Conservation (phyloP, 495 filamentous ascomycete genomes). For the Penicillium riverlandense region DNA sequence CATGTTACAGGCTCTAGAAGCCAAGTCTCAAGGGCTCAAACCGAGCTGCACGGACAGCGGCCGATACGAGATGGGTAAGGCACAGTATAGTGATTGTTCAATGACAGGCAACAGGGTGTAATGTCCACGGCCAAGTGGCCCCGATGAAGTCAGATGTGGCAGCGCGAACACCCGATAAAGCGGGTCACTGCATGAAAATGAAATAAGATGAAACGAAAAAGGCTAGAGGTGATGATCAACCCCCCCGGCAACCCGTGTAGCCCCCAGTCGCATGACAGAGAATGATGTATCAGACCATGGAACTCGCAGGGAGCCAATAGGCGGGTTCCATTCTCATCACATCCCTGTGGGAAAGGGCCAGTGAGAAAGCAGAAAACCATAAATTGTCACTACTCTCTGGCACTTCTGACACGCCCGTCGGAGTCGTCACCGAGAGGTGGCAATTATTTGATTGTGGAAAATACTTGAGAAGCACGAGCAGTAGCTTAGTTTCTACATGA, state of each 20-base stretch:
- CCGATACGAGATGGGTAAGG: constrained; percentile 8
- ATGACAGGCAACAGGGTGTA: constrained; percentile 12
- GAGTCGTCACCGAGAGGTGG: constrained; percentile 13
- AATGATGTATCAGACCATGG: constrained; percentile 25
- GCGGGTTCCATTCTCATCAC: too few relatives aligned
- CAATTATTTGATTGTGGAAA: background rate
- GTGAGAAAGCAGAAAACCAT: constrained; percentile 10
- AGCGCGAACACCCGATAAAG: constrained; percentile 31
- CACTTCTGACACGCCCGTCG: constrained; percentile 14
- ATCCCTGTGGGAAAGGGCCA: constrained; percentile 1
- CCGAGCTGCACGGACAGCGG: constrained; percentile 20
- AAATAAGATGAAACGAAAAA: constrained; percentile 36
- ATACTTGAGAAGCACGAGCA: constrained; percentile 21
- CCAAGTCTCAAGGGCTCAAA: constrained; percentile 7
- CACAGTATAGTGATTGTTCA: constrained; percentile 4
- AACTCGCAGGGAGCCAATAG: background rate
- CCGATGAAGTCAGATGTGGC: constrained; percentile 30
- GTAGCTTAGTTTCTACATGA: constrained; percentile 17
- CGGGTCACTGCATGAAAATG: constrained; percentile 34
- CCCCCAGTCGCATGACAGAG: constrained; percentile 32
- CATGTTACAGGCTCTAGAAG: constrained; percentile 28
- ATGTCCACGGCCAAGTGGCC: constrained; percentile 20
- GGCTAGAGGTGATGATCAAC: constrained; percentile 30
- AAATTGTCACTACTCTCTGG: constrained; percentile 13
- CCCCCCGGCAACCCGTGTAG: constrained; percentile 29